These are phyloP conservation scores for Hypoxylon fuscum DNA, from an alignment of 495 filamentous ascomycete species.

Conservation along the genomic window DNA sequence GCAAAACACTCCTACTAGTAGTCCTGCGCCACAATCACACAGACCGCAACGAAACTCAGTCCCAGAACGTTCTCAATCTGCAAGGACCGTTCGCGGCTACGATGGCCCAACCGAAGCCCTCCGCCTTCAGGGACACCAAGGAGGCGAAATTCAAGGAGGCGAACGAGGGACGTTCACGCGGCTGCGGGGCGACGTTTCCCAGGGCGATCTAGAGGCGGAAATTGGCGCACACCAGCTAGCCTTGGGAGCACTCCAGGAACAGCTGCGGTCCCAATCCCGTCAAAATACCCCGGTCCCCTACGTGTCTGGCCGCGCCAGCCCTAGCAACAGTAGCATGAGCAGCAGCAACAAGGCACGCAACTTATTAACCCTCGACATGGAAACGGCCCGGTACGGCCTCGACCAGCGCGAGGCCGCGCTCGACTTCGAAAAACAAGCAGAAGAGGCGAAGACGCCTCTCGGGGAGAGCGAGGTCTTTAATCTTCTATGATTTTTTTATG, in stretches of 20 bases:
- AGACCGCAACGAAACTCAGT: neutral
- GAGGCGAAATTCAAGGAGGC: neutral
- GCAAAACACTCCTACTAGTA: slow-evolving; percentile 8
- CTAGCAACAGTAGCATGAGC: slow-evolving; percentile 4
- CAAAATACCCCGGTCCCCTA: neutral
- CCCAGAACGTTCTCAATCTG: slow-evolving; percentile 9
- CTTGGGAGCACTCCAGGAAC: slow-evolving; percentile 14
- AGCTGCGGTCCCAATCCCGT: slow-evolving; percentile 7
- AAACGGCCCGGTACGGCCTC: no score
- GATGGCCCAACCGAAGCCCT: slow-evolving; percentile 5
- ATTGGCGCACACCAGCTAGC: slow-evolving; percentile 2
- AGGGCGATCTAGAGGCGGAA: no score
- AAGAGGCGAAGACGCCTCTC: slow-evolving; percentile 4
- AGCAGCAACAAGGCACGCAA: slow-evolving; percentile 2
- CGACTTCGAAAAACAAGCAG: no score
- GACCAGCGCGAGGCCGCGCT: no score
- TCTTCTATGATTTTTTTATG: slow-evolving; percentile 20
- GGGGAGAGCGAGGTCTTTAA: slow-evolving; percentile 32
- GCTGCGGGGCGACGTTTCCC: no score
- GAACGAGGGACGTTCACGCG: neutral
- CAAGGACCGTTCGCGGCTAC: slow-evolving; percentile 11
- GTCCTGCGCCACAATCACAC: neutral
- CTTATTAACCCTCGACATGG: slow-evolving; percentile 29
- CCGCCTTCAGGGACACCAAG: neutral
- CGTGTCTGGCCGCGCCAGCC: neutral